phyloP scores from a whole-genome alignment of 805 yeast species.

The Zygosaccharomyces kombuchaensis region DNA sequence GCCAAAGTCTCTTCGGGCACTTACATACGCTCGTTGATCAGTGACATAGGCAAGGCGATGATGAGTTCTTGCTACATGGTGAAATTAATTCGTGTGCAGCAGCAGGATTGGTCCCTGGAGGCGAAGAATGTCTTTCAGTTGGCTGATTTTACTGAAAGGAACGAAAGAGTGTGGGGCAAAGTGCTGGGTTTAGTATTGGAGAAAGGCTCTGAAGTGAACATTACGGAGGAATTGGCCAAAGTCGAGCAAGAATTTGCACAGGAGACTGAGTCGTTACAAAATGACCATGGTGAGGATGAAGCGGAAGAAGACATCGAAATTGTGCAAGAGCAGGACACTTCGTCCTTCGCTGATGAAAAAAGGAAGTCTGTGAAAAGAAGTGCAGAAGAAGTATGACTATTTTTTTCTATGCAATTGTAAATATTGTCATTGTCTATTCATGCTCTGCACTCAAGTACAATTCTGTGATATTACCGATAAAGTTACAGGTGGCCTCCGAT shows the following conservation, averaged over 20 bases:
- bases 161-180: slow-evolving; percentile 65
- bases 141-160: slow-evolving; percentile 57
- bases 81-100: slow-evolving; percentile 63
- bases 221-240: slow-evolving; percentile 37
- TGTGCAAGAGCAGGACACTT: background rate
- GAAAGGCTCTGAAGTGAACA: slow-evolving; percentile 39
- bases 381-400: background rate
- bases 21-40: slow-evolving; percentile 81
- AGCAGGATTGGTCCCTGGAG: slow-evolving; percentile 79
- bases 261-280: background rate
- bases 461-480: slow-evolving; percentile 32
- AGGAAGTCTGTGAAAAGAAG: slow-evolving; percentile 5
- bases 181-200: slow-evolving; percentile 55
- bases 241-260: slow-evolving; percentile 26
- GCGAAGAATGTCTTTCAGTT: slow-evolving; percentile 62
- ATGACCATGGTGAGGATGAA: slow-evolving; percentile 6
- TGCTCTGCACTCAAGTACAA: slow-evolving; percentile 6
- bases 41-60: slow-evolving; percentile 82
- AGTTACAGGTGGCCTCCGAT: slow-evolving; percentile 40
- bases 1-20: slow-evolving; percentile 92
- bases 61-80: slow-evolving; percentile 87
- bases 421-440: background rate
- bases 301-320: background rate
- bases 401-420: background rate
- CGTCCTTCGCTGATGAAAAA: background rate